Conservation (phyloP, 2,329 filamentous ascomycete species). For the Neodidymelliopsis sp. region DNA sequence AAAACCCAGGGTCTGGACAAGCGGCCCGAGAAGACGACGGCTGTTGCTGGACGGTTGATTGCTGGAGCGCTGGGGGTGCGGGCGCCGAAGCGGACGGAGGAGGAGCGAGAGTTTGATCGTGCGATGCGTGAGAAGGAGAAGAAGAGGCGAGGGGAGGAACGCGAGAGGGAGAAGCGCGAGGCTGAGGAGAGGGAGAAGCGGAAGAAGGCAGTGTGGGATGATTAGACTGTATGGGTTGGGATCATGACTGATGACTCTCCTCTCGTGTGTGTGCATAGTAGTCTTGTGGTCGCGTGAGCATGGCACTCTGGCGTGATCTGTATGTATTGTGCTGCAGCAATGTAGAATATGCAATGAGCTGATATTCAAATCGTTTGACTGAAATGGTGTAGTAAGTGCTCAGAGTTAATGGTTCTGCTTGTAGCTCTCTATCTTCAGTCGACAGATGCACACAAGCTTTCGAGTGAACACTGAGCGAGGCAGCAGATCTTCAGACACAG, state of each 20-base stretch:
- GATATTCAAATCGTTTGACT: too few species aligned
- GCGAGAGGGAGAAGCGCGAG: slow-evolving; percentile 67
- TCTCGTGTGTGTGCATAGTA: background rate
- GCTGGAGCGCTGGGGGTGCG: slow-evolving; percentile 84
- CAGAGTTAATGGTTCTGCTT: too few species aligned
- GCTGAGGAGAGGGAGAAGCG: slow-evolving; percentile 73
- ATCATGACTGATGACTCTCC: slow-evolving; percentile 1
- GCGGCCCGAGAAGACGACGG: slow-evolving; percentile 90
- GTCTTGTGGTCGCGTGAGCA: background rate
- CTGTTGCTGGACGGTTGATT: slow-evolving; percentile 88
- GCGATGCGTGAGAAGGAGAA: slow-evolving; percentile 85
- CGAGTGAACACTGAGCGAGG: too few species aligned
- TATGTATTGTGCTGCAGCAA: slow-evolving; percentile 9
- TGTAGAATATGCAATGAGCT: slow-evolving; percentile 2
- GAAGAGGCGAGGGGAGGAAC: slow-evolving; percentile 76
- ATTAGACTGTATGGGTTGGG: slow-evolving; percentile 38
- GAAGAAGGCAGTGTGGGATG: slow-evolving; percentile 89
- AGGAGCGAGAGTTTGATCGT: slow-evolving; percentile 85
- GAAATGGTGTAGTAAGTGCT: too few species aligned
- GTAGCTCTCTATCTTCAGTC: too few species aligned
- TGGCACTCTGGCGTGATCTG: slow-evolving; percentile 4
- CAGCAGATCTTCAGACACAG: too few species aligned
- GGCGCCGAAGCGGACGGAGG: slow-evolving; percentile 82
- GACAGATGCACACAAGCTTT: too few species aligned
- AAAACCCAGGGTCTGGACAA: slow-evolving; percentile 30